Conservation (phyloP, 495 filamentous ascomycete genomes). For the Parathielavia appendiculata region DNA sequence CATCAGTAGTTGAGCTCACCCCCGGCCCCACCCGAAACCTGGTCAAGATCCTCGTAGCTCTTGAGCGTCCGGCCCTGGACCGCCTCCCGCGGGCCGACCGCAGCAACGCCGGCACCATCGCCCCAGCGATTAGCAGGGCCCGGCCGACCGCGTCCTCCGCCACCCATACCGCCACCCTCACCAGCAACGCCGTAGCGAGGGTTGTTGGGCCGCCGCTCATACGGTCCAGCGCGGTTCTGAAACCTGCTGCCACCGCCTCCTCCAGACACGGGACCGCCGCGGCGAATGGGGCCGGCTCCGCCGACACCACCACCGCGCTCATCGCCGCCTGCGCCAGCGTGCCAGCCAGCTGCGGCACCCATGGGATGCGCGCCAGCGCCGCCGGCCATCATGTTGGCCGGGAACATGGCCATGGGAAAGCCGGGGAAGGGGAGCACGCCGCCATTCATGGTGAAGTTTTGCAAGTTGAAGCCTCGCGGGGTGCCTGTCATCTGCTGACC, state of each 20-base stretch:
- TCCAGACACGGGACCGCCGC: constrained; percentile 38
- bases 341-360: constrained; percentile 41
- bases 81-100: constrained; percentile 75
- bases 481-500: constrained; percentile 74
- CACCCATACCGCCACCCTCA: constrained; percentile 23
- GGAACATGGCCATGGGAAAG: constrained; percentile 45
- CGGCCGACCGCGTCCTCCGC: constrained; percentile 39
- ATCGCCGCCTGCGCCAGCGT: constrained; percentile 32
- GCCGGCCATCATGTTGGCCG: constrained; percentile 51
- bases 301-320: constrained; percentile 38
- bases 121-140: constrained; percentile 57
- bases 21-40: constrained; percentile 55
- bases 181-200: constrained; percentile 32
- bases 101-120: constrained; percentile 59
- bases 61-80: constrained; percentile 86
- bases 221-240: constrained; percentile 45
- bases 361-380: constrained; percentile 45
- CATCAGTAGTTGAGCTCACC: constrained; percentile 59
- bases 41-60: constrained; percentile 96
- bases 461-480: constrained; percentile 83
- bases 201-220: constrained; percentile 47
- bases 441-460: constrained; percentile 51
- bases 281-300: constrained; percentile 40
- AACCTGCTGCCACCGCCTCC: constrained; percentile 33
- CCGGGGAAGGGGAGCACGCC: constrained; percentile 54